A percentile compares a stretch with the other conserved stretches of the same genome.
Evolutionary conservation across 2,329 filamentous ascomycete species (phyloP).

Genomic region (Phoma sp.): DNA sequence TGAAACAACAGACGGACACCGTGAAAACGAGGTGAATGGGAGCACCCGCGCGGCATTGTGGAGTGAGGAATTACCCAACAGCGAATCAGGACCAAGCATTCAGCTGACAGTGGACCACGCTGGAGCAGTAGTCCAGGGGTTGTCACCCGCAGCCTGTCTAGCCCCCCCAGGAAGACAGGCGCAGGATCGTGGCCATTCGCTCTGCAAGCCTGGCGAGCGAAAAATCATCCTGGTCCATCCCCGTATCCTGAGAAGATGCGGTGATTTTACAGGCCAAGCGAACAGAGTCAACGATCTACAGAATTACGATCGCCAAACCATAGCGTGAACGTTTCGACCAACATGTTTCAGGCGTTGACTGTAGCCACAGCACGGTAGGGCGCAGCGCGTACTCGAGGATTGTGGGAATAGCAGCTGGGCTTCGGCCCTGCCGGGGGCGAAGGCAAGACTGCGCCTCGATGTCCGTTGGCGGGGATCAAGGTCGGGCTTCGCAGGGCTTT

Average conservation of each 20-base stretch:
- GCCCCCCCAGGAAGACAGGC: background rate
- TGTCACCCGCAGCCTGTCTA: background rate
- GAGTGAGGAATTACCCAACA: background rate
- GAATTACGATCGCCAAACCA: background rate
- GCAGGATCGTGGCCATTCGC: background rate
- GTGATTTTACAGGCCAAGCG: background rate
- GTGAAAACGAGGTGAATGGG: conserved; percentile 29
- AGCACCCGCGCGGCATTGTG: conserved; percentile 9
- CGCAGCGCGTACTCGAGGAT: background rate
- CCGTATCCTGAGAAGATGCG: background rate
- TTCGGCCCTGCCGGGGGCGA: background rate
- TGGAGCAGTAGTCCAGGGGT: background rate
- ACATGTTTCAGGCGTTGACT: background rate
- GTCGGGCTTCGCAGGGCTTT: conserved; percentile 1
- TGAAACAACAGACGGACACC: conserved; percentile 25
- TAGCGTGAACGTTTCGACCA: background rate
- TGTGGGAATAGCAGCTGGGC: background rate
- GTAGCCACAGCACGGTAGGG: background rate
- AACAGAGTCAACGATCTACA: background rate
- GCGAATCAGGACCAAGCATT: conserved; percentile 14
- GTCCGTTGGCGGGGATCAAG: conserved; percentile 10
- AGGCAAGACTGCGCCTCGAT: conserved; percentile 10
- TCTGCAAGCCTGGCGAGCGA: background rate
- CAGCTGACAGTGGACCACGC: conserved; percentile 1
- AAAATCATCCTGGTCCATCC: background rate